A percentile compares a stretch with the other conserved stretches of the same genome.
Evolutionary conservation across 176 grass and related monocot genomes (phyloP).

Genomic region (Cymbopogon citratus): DNA sequence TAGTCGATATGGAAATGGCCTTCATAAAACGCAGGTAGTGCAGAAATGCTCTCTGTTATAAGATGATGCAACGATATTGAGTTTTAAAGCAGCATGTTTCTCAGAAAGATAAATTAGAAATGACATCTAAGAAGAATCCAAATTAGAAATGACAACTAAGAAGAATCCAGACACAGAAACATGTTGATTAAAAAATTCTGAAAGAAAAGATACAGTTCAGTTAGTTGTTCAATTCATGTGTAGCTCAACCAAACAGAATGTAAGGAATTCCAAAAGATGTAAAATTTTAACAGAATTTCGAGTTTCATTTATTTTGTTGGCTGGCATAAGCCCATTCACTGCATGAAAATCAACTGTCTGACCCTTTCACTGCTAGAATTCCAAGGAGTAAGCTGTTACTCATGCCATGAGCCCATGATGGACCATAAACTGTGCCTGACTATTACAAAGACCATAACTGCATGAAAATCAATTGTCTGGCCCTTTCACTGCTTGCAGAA

Average conservation of each 20-base stretch:
- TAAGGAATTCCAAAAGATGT: not conserved
- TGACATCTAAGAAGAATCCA: not conserved
- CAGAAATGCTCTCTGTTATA: conserved; percentile 41
- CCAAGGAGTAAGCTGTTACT: not conserved
- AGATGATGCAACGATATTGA: not conserved
- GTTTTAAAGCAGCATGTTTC: not conserved
- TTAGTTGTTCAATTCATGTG: not conserved
- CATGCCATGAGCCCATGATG: conserved; percentile 3
- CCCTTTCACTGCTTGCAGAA: not conserved
- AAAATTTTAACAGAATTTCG: not conserved
- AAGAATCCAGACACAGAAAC: not conserved
- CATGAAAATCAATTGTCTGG: not conserved
- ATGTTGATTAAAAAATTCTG: not conserved
- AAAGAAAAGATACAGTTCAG: not conserved
- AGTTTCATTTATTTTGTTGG: not conserved
- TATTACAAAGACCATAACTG: not conserved
- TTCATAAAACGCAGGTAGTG: conserved; percentile 61
- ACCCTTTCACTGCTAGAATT: too few species aligned
- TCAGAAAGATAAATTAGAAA: not conserved
- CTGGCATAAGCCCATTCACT: too few species aligned
- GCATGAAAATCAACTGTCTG: too few species aligned
- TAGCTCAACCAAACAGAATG: not conserved
- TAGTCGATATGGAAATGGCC: conserved; percentile 60
- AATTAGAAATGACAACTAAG: not conserved
- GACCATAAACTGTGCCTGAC: not conserved